Base-by-base conservation (phyloP, 2,329 filamentous ascomycete species). In the Penicillium sp. region DNA sequence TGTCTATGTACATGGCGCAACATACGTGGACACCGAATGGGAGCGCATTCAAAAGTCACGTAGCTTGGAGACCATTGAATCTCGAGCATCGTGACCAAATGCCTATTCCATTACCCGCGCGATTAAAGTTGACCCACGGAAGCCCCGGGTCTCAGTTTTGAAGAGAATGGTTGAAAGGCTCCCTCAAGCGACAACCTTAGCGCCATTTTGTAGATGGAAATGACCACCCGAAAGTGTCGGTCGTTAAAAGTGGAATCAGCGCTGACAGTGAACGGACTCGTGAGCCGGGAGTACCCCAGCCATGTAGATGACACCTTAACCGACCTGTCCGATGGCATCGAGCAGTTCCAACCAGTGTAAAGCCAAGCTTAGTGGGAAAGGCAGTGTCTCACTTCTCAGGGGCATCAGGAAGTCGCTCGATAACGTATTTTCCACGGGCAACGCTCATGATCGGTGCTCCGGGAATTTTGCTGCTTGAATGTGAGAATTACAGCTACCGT, bases 391-490 rank as follows among this genome's bases (percentile, higher is more conserved):
- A 63, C 53, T 63, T 63, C 40, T 91, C 86, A 30, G 89, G 89
- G 33, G 89, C 90, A 72, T 91, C 89, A 5, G 92, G 92, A 56
- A 96, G 74, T 64, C 92, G 84, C 79, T 97, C 94, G 66, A 99
- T 94, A 43, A 92, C 87, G 73, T 96, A 97, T 74, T 96, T 96
- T 41, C 89, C 90, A 65, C 89, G 83, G 5, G 88, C 89, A 25
- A 94, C 90, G 65, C 86, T 90, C 79, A 96, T 79, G 49, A 83
- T 81, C 1, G 81, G 81, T 11, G 82, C 79, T 66, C 86, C 86
- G 1, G 86, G 86, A 46, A 94, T 84, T 76, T 96, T 96, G 57
- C 61, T 63, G 25, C 4, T 42, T 20, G 11, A n/a, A 10, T 5
- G 20, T 60, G 39, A 58, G 46, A 18, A 46, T 2, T 3, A 24